Evolutionary conservation across 2,329 filamentous ascomycete species (phyloP).

Genomic region (Periconia sp.): DNA sequence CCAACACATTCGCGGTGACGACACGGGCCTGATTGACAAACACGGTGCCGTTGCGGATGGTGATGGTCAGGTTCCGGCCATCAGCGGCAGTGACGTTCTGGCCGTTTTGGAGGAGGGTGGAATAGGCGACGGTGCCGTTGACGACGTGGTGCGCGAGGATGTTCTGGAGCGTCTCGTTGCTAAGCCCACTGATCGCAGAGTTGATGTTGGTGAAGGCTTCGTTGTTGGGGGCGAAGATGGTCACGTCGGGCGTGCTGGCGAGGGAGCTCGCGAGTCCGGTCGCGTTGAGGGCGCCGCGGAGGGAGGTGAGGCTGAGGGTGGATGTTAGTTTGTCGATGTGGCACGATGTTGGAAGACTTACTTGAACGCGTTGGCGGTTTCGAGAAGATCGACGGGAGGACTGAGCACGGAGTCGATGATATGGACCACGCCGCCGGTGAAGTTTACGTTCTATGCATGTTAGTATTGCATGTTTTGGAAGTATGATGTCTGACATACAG

Average conservation of each 20-base stretch:
- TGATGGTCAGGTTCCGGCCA: constrained; percentile 45
- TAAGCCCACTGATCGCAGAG: constrained; percentile 53
- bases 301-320: constrained; percentile 35
- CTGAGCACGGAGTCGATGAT: constrained; percentile 49
- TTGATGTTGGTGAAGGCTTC: constrained; percentile 61
- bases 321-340: not conserved
- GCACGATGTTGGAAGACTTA: not conserved
- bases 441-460: constrained; percentile 42
- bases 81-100: constrained; percentile 40
- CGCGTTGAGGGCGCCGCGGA: constrained; percentile 45
- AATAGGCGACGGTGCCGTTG: constrained; percentile 58
- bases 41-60: constrained; percentile 34
- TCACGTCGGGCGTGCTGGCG: constrained; percentile 52
- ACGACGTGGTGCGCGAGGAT: constrained; percentile 69
- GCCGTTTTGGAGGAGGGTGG: constrained; percentile 46
- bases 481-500: constrained; percentile 44
- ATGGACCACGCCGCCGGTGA: constrained; percentile 50
- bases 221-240: constrained; percentile 67
- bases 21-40: constrained; percentile 51
- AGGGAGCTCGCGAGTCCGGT: constrained; percentile 47
- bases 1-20: constrained; percentile 44
- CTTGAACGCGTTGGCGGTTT: constrained; percentile 36
- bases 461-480: not conserved
- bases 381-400: constrained; percentile 36
- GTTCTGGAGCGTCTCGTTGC: constrained; percentile 49